Evolutionary conservation across 2,329 filamentous ascomycete genomes (phyloP), one percentile per base, ranked within the genome.

Genomic region (Fusarium concolor): DNA sequence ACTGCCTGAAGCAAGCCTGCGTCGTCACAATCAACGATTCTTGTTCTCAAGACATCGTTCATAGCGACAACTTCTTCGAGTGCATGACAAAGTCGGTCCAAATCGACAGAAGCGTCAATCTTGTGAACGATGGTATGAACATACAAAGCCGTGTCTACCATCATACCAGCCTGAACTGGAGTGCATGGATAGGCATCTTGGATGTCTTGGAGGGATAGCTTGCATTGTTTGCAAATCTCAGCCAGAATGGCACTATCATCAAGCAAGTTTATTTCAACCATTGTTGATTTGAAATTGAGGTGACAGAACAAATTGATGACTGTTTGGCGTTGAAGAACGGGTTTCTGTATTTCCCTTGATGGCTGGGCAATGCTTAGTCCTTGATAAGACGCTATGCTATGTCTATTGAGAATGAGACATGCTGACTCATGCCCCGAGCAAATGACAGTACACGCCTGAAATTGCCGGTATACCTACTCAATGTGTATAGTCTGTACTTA

Each of bases 121-220:
- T 50, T 50, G 22, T 39, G 46, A 11, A 50, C 33, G 11, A 50
- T 39, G 2, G 22, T 38, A 6, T 39, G 35, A 0, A 50, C 24
- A 50, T 50, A 38, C 5, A 50, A 15, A 6, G 33, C 17, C 2
- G 46, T 10, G 17, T 50, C 46, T 5, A 38, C 46, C 33, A 50
- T 50, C 8, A 50, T 50, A 6, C 33, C 46, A 6, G 24, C 28
- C n/a, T 50, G 46, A 39, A 50, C 15, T 10, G 46, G 46, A 14
- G 46, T 50, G 24, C 46, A 50, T 11, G 46, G 35, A 17, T 50
- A 50, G 7, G 14, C 46, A 50, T 50, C 46, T 39, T 50, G 15
- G 20, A 50, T 50, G n/a, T 45, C 26, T 33, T 31, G 17, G 28
- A 28, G 14, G 5, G 14, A 12, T 20, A 45, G 28, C 9, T 45